A percentile compares a stretch with the other conserved stretches of the same genome.
Evolutionary conservation across 1,284 basidiomycete species (phyloP).

Genomic region (Microbotryomycetes sp.): DNA sequence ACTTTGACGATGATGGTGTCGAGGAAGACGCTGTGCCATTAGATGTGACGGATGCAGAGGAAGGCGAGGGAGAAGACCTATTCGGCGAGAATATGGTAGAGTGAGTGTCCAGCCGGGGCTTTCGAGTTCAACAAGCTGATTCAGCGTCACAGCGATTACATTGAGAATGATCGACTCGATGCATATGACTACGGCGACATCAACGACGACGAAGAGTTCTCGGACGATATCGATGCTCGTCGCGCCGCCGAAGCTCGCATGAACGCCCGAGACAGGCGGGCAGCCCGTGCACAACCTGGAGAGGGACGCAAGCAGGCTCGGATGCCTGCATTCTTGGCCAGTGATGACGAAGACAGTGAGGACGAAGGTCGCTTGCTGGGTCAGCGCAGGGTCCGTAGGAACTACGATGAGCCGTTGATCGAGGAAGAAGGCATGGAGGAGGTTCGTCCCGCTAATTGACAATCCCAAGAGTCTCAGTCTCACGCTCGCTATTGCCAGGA

Average conservation of each 20-base stretch:
- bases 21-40: constrained; percentile 46
- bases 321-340: constrained; percentile 53
- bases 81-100: constrained; percentile 70
- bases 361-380: constrained; percentile 45
- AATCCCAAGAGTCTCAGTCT: too few relatives aligned
- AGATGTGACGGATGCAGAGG: constrained; percentile 32
- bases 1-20: constrained; percentile 75
- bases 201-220: constrained; percentile 69
- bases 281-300: constrained; percentile 55
- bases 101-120: constrained; percentile 47
- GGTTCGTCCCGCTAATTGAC: constrained; percentile 5
- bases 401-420: constrained; percentile 49
- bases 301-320: constrained; percentile 15
- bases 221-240: constrained; percentile 63
- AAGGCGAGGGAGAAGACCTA: constrained; percentile 78
- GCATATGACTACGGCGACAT: constrained; percentile 79
- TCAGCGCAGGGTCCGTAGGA: constrained; percentile 40
- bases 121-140: neutral
- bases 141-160: constrained; percentile 66
- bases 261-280: constrained; percentile 75
- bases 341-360: constrained; percentile 32
- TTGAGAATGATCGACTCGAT: constrained; percentile 72
- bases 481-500: constrained; percentile 51
- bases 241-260: constrained; percentile 81
- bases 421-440: constrained; percentile 52